Conservation (phyloP, 129 eudicot genomes). For the Dittrichia graveolens region DNA sequence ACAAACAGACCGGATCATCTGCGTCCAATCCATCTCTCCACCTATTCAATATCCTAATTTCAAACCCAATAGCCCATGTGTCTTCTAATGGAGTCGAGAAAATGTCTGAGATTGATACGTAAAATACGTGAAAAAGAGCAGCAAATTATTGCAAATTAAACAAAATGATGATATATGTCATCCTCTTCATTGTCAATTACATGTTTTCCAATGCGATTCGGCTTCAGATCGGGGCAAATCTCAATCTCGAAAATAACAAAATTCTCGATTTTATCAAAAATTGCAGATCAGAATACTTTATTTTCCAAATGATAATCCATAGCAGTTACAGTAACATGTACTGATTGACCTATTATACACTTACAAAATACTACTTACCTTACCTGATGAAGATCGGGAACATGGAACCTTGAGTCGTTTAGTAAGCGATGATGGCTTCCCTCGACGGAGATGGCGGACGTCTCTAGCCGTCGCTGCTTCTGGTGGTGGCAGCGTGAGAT, state of each 20-base stretch:
- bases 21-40: neutral
- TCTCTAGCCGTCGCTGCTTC: constrained; percentile 13
- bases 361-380: neutral
- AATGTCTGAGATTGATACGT: constrained; percentile 13
- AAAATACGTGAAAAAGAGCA: neutral
- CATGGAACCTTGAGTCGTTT: neutral
- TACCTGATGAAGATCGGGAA: constrained; percentile 25
- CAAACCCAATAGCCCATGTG: neutral
- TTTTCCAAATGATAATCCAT: neutral
- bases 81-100: neutral
- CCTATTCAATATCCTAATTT: neutral
- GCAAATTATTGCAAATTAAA: neutral
- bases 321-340: neutral
- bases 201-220: constrained; percentile 2
- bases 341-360: neutral
- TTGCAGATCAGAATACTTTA: constrained; percentile 6
- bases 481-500: constrained; percentile 15
- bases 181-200: neutral
- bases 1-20: neutral
- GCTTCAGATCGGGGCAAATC: constrained; percentile 22
- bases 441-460: neutral
- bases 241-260: constrained; percentile 4
- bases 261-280: neutral
- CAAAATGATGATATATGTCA: neutral
- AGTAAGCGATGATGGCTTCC: neutral